Evolutionary conservation across 2,329 filamentous ascomycete species (phyloP).

Genomic region (Penicillium digitatum): DNA sequence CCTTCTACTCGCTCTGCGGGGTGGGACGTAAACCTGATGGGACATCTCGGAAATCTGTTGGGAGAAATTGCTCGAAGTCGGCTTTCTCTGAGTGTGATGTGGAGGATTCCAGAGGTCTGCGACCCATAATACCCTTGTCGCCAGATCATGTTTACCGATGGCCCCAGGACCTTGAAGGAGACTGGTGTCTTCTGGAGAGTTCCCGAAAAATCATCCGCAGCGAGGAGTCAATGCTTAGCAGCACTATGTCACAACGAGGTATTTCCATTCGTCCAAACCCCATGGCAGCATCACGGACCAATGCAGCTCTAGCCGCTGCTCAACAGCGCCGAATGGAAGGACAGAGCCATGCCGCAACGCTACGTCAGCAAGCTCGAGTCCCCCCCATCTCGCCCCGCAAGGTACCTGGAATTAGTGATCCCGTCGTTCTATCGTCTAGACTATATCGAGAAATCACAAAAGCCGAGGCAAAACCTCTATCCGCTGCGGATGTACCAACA

Average conservation of each 20-base stretch:
- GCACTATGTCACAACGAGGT: constrained; percentile 28
- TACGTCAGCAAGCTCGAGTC: constrained; percentile 45
- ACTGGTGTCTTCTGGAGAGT: constrained; percentile 37
- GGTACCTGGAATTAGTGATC: constrained; percentile 25
- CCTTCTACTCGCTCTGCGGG: constrained; percentile 45
- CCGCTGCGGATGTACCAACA: constrained; percentile 15
- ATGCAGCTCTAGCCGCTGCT: constrained; percentile 40
- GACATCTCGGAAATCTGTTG: constrained; percentile 40
- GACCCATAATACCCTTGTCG: constrained; percentile 46
- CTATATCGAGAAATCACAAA: constrained; percentile 20
- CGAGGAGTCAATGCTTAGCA: constrained; percentile 26
- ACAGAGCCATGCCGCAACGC: constrained; percentile 46
- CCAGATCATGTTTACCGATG: constrained; percentile 46
- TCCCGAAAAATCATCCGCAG: constrained; percentile 17
- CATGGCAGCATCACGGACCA: constrained; percentile 34
- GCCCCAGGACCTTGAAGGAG: constrained; percentile 39
- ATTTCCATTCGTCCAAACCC: constrained; percentile 27
- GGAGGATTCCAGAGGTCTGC: constrained; percentile 45
- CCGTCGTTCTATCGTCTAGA: constrained; percentile 13
- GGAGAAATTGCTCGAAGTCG: constrained; percentile 46
- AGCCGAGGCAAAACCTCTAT: constrained; percentile 11
- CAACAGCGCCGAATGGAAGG: constrained; percentile 40
- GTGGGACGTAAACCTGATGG: constrained; percentile 44
- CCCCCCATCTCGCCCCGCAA: constrained; percentile 30
- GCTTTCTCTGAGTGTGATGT: constrained; percentile 45